phyloP scores from a whole-genome alignment of 768 basidiomycete genomes.

The Mycena crocata region DNA sequence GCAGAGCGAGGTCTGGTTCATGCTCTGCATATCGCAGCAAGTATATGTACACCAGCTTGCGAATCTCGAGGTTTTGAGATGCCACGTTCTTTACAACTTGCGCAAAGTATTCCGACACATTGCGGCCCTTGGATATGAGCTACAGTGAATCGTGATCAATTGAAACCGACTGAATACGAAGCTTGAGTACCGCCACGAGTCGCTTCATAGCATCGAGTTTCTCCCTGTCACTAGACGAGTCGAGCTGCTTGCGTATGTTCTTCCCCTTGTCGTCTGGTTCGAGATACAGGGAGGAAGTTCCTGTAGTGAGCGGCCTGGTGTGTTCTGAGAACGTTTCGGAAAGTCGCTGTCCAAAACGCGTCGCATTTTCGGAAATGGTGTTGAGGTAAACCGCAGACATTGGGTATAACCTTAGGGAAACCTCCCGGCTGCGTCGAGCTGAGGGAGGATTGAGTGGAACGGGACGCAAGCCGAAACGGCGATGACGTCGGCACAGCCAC shows the following conservation, averaged over 20 bases:
- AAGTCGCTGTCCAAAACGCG: slow-evolving; percentile 83
- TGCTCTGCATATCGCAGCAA: slow-evolving; percentile 92
- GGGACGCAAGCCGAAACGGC: too few relatives aligned
- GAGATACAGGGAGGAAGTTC: slow-evolving; percentile 65
- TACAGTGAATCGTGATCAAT: slow-evolving; percentile 42
- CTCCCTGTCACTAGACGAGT: slow-evolving; percentile 89
- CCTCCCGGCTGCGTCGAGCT: too few relatives aligned
- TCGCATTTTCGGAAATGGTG: slow-evolving; percentile 83
- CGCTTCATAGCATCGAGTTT: slow-evolving; percentile 96
- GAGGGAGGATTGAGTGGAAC: too few relatives aligned
- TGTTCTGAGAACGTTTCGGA: slow-evolving; percentile 87
- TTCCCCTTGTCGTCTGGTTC: slow-evolving; percentile 87
- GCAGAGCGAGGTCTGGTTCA: slow-evolving; percentile 93
- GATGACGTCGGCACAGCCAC: too few relatives aligned
- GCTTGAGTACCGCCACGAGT: slow-evolving; percentile 81
- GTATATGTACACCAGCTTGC: slow-evolving; percentile 98
- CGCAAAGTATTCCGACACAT: slow-evolving; percentile 94
- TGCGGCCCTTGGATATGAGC: slow-evolving; percentile 93
- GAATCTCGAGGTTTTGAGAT: slow-evolving; percentile 90
- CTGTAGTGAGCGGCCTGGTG: slow-evolving; percentile 77
- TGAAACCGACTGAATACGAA: neutral
- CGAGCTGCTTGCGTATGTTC: slow-evolving; percentile 88
- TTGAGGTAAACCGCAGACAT: slow-evolving; percentile 63
- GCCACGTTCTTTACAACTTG: slow-evolving; percentile 98
- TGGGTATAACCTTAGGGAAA: too few relatives aligned